Evolutionary conservation across 345 rosid genomes (phyloP), one percentile per base, ranked within the genome.

Genomic region (Brassica nigra): DNA sequence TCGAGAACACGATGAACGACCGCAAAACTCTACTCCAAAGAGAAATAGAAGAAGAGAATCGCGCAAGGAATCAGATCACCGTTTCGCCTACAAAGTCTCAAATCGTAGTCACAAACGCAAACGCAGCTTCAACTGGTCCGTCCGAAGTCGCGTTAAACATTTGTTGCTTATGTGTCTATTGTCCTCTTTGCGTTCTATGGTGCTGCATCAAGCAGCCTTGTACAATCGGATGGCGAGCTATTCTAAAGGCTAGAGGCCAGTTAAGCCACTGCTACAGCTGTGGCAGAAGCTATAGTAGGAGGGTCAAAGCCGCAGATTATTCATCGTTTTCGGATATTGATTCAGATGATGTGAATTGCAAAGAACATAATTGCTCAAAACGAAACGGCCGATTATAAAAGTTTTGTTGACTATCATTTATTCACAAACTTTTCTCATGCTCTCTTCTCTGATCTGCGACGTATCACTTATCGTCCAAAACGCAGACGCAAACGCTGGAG

Each of bases 321-420:
- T 92, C 97, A 2, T 90, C 97, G 1, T 92, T 90, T 78, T 92
- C 97, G 0, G 95, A 90, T 74, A 87, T 87, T 61, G 95, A 89
- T 80, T 79, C 72, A 0, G 89, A 87, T 68, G 80, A 75, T 0
- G 80, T 76, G 62, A 69, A 63, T 20, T 75, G 83, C 54, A 74
- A 70, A 63, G 33, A 49, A 16, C 83, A 71, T 63, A 69, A 70
- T 31, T 70, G 76, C 62, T 70, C 76, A 3, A 80, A 65, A 57
- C 76, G 80, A 36, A 63, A 12, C 4, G 58, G 55, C 14, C 55
- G 71, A 63, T 69, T 62, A 33, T 9, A 8, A 12, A 29, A 9
- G 0, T 31, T 28, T 12, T 4, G 33, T 64, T 49, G 27, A 31
- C 1, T 30, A 6, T 52, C 33, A 18, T 14, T 18, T 3, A 14